Conservation (phyloP, 2,329 filamentous ascomycete genomes). For the Aspergillus brasiliensis region DNA sequence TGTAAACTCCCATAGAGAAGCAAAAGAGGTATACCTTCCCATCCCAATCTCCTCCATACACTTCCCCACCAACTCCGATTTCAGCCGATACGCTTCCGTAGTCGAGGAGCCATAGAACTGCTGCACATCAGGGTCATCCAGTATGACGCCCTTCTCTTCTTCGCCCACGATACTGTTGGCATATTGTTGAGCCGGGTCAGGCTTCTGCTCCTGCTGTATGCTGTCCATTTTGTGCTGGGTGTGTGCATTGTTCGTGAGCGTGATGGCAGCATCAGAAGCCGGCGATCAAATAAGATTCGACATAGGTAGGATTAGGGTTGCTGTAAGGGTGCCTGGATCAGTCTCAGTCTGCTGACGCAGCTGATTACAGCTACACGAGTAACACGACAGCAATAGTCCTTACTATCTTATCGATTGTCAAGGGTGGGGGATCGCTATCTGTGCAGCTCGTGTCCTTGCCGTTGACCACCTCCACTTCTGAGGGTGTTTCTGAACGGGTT, state of each 20-base stretch:
- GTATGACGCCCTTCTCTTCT: slow-evolving; percentile 21
- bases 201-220: slow-evolving; percentile 20
- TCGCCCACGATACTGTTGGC: slow-evolving; percentile 8
- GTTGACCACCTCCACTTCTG: not conserved
- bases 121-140: slow-evolving; percentile 33
- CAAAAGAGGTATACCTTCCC: slow-evolving; percentile 32
- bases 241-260: not conserved
- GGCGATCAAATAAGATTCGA: not conserved
- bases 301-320: not conserved
- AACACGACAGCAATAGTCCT: too few relatives aligned
- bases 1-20: fast-evolving
- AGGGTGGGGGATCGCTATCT: slow-evolving; percentile 5
- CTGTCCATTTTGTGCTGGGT: slow-evolving; percentile 19
- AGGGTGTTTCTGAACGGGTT: not conserved
- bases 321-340: not conserved
- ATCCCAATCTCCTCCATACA: slow-evolving; percentile 33
- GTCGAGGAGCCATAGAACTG: slow-evolving; percentile 44
- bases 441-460: not conserved
- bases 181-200: not conserved
- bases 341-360: not conserved
- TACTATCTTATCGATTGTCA: slow-evolving; percentile 3
- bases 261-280: not conserved
- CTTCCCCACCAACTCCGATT: slow-evolving; percentile 32
- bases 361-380: not conserved
- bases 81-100: slow-evolving; percentile 34